These are phyloP conservation scores for Breviolum minutum DNA, from an alignment of 73 alveolate genomes.

Conservation along the genomic window DNA sequence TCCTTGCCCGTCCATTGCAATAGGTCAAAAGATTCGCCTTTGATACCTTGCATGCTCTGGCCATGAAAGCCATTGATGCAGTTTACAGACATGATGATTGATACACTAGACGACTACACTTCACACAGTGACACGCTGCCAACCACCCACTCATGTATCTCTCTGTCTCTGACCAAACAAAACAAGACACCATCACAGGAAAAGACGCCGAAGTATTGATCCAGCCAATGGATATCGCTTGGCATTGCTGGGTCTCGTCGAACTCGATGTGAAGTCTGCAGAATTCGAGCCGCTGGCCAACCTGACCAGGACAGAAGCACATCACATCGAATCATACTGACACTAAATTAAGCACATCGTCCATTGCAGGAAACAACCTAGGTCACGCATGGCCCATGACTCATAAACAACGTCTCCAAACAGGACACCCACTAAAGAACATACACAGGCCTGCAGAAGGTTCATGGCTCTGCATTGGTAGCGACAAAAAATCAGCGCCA, in stretches of 20 bases:
- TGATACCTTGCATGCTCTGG: not conserved
- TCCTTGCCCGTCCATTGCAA: too few relatives aligned
- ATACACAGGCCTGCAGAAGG: too few relatives aligned
- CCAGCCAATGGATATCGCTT: not conserved
- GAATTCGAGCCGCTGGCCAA: not conserved
- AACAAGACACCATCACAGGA: not conserved
- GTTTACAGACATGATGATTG: not conserved
- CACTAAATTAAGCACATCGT: too few relatives aligned
- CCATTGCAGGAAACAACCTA: too few relatives aligned
- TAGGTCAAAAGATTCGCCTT: not conserved
- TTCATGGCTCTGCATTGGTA: not conserved
- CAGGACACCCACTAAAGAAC: too few relatives aligned
- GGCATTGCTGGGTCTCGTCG: not conserved
- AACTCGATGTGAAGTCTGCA: not conserved
- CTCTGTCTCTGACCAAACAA: not conserved
- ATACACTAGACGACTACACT: not conserved
- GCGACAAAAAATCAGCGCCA: not conserved
- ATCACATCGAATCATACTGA: too few relatives aligned
- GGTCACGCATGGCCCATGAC: too few relatives aligned
- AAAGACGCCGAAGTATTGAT: not conserved
- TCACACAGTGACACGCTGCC: not conserved
- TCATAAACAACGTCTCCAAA: too few relatives aligned
- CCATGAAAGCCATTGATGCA: not conserved
- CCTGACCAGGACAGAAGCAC: too few relatives aligned
- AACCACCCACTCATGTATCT: not conserved